Evolutionary conservation across 805 yeast species (phyloP).

Genomic region (Cyberlindnera lachancei): DNA sequence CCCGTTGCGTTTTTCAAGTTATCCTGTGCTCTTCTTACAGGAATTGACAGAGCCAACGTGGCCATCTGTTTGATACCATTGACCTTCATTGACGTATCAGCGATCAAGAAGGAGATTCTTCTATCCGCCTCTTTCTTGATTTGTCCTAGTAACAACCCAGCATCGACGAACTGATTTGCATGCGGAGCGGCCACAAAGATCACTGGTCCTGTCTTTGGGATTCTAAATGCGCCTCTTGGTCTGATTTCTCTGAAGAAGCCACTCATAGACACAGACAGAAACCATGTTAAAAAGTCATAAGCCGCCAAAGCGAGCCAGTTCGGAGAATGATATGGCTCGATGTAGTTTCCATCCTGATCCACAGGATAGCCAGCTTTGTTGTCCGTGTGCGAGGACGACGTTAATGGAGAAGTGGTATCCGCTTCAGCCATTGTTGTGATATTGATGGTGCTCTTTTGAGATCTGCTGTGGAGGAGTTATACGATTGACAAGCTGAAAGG

Average conservation of each 20-base stretch:
- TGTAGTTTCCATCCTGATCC: not conserved
- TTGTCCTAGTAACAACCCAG: slow-evolving; percentile 76
- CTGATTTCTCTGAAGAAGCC: slow-evolving; percentile 85
- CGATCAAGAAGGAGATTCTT: slow-evolving; percentile 74
- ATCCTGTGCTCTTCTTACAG: slow-evolving; percentile 91
- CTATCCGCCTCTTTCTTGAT: slow-evolving; percentile 61
- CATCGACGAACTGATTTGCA: slow-evolving; percentile 84
- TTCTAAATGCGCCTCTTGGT: slow-evolving; percentile 76
- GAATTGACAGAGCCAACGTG: slow-evolving; percentile 71
- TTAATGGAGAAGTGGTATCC: too few species aligned
- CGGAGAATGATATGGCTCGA: slow-evolving; percentile 1
- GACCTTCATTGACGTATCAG: slow-evolving; percentile 66
- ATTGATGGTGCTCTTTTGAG: too few species aligned
- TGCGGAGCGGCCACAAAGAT: slow-evolving; percentile 96
- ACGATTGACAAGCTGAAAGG: too few species aligned
- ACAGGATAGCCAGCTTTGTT: too few species aligned
- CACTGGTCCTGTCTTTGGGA: slow-evolving; percentile 70
- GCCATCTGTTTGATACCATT: slow-evolving; percentile 71
- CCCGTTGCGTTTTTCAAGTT: slow-evolving; percentile 65
- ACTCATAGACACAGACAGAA: slow-evolving; percentile 41
- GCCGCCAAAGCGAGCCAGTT: slow-evolving; percentile 1
- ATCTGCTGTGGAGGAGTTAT: too few species aligned
- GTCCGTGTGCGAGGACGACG: too few species aligned
- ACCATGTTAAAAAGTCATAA: slow-evolving; percentile 43
- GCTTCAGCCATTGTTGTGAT: too few species aligned